Evolutionary conservation across 192 early-diverging fungal genomes (phyloP), one percentile per base, ranked within the genome.

Genomic region (Backusella circina): DNA sequence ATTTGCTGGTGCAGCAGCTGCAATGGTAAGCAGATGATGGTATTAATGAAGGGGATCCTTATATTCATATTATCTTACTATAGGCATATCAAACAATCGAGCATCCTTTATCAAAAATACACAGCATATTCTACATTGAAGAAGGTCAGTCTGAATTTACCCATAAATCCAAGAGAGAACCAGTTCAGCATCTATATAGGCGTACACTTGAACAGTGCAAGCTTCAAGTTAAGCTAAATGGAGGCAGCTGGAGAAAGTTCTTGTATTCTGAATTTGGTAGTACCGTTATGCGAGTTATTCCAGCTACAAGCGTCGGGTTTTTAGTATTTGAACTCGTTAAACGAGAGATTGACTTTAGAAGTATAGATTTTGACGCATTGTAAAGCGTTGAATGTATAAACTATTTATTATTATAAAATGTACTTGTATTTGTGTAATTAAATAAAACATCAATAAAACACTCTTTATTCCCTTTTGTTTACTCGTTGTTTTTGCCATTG

Each of bases 31-130:
- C n/a, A n/a, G n/a, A n/a, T n/a, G n/a, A n/a, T n/a, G n/a, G n/a
- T n/a, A n/a, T n/a, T n/a, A n/a, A n/a, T n/a, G n/a, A n/a, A n/a
- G n/a, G n/a, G n/a, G n/a, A n/a, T n/a, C n/a, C n/a, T n/a, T n/a
- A n/a, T n/a, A n/a, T n/a, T n/a, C n/a, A n/a, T n/a, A n/a, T n/a
- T n/a, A n/a, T n/a, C 51, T 21, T 21, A 9, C 16, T 8, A 8
- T 74, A 83, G 82, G 92, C 91, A 1, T 94, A 94, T 77, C 93
- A 94, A 72, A 77, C 84, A 1, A 82, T 93, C 28, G 93, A 94
- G 35, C 90, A 91, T 65, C 93, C 93, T 0, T 72, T 94, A 21
- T 87, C 90, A 65, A 89, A 86, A 47, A 87, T 94, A 67, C 88
- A 89, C 4, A 84, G 82, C 41, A 88, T 91, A 5, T 88, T 94